Conservation (phyloP, 1,139 yeast species). For the Geotrichum aggregatum region DNA sequence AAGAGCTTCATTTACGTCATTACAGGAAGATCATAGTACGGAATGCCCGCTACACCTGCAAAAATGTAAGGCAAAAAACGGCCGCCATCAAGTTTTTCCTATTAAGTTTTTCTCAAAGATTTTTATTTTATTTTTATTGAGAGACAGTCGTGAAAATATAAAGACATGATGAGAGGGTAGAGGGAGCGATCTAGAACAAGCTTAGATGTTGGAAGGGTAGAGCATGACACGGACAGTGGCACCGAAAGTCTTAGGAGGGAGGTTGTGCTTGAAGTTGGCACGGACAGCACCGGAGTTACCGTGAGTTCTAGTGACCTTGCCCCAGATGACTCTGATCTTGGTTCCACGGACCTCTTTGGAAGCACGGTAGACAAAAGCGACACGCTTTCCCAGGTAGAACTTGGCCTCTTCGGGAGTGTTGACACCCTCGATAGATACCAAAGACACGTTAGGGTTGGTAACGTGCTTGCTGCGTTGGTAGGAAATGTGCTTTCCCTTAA, state of each 20-base stretch:
- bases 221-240: constrained; percentile 99
- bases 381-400: constrained; percentile 99
- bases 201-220: constrained; percentile 99
- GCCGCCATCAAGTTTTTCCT: neutral
- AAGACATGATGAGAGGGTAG: neutral
- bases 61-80: too few relatives aligned
- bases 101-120: neutral
- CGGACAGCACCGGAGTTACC: constrained; percentile 98
- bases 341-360: constrained; percentile 97
- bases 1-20: too few relatives aligned
- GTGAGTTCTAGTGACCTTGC: constrained; percentile 88
- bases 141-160: constrained; percentile 12
- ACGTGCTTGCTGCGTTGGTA: constrained; percentile 99
- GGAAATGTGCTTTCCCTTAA: constrained; percentile 99
- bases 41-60: too few relatives aligned
- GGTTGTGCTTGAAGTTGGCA: constrained; percentile 98
- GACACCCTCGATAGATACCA: constrained; percentile 96
- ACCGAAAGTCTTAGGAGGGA: constrained; percentile 99
- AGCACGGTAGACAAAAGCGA: constrained; percentile 99
- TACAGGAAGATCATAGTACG: too few relatives aligned
- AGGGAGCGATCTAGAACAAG: neutral
- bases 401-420: constrained; percentile 86
- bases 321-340: constrained; percentile 99
- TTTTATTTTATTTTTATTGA: constrained; percentile 5
- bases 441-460: constrained; percentile 96